Conservation (phyloP, 768 basidiomycete species). For the Ramaria sp. region DNA sequence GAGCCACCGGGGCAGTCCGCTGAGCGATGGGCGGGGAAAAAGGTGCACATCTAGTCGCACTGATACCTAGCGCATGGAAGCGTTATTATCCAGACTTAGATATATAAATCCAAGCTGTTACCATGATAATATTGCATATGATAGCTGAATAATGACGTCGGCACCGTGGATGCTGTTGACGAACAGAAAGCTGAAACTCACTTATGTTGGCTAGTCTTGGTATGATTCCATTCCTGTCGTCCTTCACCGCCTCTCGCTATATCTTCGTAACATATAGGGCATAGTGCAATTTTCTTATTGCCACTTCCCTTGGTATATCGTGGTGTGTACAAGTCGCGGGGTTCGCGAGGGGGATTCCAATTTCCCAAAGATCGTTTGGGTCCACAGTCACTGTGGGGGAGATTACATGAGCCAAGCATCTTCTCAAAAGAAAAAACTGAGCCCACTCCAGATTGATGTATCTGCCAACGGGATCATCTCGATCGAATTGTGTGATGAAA, state of each 20-base stretch:
- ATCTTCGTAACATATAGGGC: constrained; percentile 64
- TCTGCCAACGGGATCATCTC: not conserved
- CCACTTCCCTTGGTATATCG: constrained; percentile 67
- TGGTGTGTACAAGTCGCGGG: constrained; percentile 67
- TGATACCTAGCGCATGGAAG: constrained; percentile 42
- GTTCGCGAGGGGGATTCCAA: constrained; percentile 46
- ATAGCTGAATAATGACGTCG: constrained; percentile 34
- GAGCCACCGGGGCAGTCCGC: constrained; percentile 27
- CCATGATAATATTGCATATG: constrained; percentile 79
- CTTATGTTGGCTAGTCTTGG: constrained; percentile 13
- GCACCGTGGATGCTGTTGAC: not conserved
- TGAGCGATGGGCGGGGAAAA: constrained; percentile 70
- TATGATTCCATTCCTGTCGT: constrained; percentile 43
- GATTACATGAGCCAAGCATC: too few relatives aligned
- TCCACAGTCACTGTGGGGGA: not conserved
- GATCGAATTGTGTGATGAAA: constrained; percentile 5
- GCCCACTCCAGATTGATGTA: not conserved
- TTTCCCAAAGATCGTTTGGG: constrained; percentile 13
- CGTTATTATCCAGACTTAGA: not conserved
- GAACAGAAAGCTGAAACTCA: not conserved
- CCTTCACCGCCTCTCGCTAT: constrained; percentile 51
- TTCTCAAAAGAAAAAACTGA: not conserved
- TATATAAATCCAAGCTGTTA: constrained; percentile 17
- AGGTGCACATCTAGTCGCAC: constrained; percentile 52
- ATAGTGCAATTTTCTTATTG: constrained; percentile 58